Conservation (phyloP, 2,329 filamentous ascomycete genomes). For the Paraphaeosphaeria sporulosa region DNA sequence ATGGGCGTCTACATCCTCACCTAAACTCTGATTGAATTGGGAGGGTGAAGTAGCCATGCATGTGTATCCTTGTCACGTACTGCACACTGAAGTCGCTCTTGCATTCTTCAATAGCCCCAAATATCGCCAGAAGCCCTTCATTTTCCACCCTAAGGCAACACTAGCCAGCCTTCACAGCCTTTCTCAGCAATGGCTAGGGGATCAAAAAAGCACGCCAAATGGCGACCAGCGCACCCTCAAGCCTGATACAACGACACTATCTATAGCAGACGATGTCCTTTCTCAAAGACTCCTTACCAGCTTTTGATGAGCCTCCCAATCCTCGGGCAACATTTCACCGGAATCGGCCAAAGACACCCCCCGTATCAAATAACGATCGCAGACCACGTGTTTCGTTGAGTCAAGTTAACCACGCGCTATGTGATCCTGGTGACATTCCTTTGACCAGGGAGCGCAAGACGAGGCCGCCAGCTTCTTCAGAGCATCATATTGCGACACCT, state of each 20-base stretch:
- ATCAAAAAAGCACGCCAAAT: neutral
- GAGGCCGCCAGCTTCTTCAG: too few species aligned
- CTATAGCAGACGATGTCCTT: conserved; percentile 3
- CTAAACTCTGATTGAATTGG: neutral
- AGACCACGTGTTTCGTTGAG: neutral
- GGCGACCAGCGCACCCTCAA: neutral
- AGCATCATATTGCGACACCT: neutral
- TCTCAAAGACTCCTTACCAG: neutral
- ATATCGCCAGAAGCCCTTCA: neutral
- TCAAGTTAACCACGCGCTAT: neutral
- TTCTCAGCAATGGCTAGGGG: neutral
- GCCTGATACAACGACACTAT: neutral
- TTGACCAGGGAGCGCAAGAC: neutral
- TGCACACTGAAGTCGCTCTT: neutral
- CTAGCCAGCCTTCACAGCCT: neutral
- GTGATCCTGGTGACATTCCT: neutral
- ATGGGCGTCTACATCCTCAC: neutral
- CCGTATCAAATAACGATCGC: neutral
- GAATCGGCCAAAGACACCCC: neutral
- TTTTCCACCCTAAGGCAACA: too few species aligned
- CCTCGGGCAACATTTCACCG: neutral
- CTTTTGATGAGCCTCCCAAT: neutral
- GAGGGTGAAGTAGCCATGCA: neutral
- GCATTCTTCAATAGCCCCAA: neutral
- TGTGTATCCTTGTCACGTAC: neutral